phyloP scores from a whole-genome alignment of 441 rosid genomes.

The Breynia disticha region DNA sequence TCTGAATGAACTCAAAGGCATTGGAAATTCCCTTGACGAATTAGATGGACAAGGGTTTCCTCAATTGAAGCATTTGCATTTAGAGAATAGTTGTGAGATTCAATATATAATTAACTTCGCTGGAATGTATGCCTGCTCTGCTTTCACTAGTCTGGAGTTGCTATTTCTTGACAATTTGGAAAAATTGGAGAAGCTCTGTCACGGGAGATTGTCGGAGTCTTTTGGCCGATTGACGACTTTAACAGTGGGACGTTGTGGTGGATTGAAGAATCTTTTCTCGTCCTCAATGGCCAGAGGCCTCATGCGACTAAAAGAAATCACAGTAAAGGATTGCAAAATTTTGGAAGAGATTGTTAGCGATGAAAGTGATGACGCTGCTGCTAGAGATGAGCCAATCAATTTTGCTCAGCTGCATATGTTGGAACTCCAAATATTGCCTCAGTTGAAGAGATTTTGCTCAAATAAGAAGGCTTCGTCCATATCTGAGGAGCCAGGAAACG shows the following conservation, averaged over 20 bases:
- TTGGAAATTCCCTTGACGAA: not conserved
- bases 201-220: not conserved
- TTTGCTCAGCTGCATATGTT: not conserved
- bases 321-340: not conserved
- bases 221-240: slow-evolving; percentile 13
- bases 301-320: slow-evolving; percentile 8
- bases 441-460: not conserved
- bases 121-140: not conserved
- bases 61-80: slow-evolving; percentile 4
- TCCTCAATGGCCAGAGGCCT: slow-evolving; percentile 7
- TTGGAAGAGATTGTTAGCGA: slow-evolving; percentile 6
- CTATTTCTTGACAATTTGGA: not conserved
- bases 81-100: slow-evolving; percentile 1
- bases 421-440: not conserved
- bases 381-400: not conserved
- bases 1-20: slow-evolving; percentile 5
- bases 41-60: slow-evolving; percentile 13
- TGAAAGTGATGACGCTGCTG: not conserved
- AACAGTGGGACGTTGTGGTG: not conserved
- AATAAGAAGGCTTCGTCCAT: no score
- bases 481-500: no score
- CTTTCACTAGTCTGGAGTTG: slow-evolving; percentile 1
- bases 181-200: slow-evolving; percentile 5
- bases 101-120: not conserved
- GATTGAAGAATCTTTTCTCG: slow-evolving; percentile 16